These are phyloP conservation scores for Acanthamoeba triangularis DNA, from an alignment of 208 protist genomes.

Conservation along the genomic window DNA sequence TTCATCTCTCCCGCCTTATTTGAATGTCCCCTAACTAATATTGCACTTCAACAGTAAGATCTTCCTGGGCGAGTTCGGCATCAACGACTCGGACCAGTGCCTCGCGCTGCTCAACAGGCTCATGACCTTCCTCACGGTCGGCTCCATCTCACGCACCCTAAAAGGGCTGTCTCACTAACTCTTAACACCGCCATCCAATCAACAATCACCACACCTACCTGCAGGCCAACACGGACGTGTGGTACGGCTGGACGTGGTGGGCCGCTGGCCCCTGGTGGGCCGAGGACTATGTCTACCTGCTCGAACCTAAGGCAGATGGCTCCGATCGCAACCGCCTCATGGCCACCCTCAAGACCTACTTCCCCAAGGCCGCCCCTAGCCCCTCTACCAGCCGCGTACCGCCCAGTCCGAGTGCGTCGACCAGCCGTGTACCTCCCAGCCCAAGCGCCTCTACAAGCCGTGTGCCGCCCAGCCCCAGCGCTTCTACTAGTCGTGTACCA, in stretches of 20 bases:
- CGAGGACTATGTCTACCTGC: not conserved
- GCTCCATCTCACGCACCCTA: no score
- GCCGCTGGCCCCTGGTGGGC: constrained; percentile 2
- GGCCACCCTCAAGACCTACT: not conserved
- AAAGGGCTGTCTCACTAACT: no score
- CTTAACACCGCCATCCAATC: no score
- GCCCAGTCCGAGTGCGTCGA: no score
- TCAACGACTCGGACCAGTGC: not conserved
- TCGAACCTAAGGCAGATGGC: not conserved
- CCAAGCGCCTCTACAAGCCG: no score
- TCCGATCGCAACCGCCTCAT: constrained; percentile 28
- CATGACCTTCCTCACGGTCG: not conserved
- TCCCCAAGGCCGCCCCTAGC: not conserved
- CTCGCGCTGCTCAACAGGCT: not conserved
- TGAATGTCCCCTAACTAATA: no score
- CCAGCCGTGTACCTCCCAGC: no score
- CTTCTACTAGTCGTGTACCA: no score
- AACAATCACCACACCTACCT: no score
- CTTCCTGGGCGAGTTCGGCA: not conserved
- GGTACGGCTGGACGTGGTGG: constrained; percentile 7
- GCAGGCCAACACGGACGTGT: constrained; percentile 10
- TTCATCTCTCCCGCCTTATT: no score
- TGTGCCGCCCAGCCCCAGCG: no score
- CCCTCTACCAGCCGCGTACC: no score
- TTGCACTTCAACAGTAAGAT: not conserved